Conservation (phyloP, 2,329 filamentous ascomycete genomes). For the Aspergillus sp. region DNA sequence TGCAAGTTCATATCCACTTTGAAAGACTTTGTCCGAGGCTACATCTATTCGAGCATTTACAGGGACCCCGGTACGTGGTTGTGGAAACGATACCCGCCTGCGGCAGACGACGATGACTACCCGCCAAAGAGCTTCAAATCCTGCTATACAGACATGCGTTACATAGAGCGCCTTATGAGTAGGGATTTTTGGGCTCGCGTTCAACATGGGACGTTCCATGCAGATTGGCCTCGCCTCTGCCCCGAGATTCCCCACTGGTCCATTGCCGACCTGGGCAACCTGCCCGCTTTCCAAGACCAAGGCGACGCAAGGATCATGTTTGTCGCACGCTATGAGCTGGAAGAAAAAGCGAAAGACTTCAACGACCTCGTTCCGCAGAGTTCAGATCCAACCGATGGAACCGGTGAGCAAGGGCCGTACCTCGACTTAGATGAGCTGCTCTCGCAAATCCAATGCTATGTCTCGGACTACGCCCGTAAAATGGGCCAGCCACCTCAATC, state of each 20-base stretch:
- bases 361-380: neutral
- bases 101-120: constrained; percentile 1
- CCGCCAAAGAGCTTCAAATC: constrained; percentile 2
- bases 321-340: neutral
- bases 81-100: neutral
- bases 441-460: constrained; percentile 8
- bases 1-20: constrained; percentile 13
- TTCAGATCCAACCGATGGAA: neutral
- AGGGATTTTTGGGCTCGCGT: constrained; percentile 10
- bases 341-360: neutral
- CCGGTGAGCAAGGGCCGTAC: too few relatives aligned
- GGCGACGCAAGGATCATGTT: constrained; percentile 4
- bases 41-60: constrained; percentile 14
- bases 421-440: constrained; percentile 14
- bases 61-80: constrained; percentile 2
- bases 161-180: constrained; percentile 6
- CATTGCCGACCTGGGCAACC: constrained; percentile 7
- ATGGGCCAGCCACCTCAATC: constrained; percentile 10
- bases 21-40: constrained; percentile 23
- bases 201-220: neutral
- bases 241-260: neutral
- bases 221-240: neutral
- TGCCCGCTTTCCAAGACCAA: constrained; percentile 5
- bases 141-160: constrained; percentile 5
- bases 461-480: constrained; percentile 8